These are phyloP conservation scores for Flueggea neowawraea DNA, from an alignment of 441 rosid species.

Conservation along the genomic window DNA sequence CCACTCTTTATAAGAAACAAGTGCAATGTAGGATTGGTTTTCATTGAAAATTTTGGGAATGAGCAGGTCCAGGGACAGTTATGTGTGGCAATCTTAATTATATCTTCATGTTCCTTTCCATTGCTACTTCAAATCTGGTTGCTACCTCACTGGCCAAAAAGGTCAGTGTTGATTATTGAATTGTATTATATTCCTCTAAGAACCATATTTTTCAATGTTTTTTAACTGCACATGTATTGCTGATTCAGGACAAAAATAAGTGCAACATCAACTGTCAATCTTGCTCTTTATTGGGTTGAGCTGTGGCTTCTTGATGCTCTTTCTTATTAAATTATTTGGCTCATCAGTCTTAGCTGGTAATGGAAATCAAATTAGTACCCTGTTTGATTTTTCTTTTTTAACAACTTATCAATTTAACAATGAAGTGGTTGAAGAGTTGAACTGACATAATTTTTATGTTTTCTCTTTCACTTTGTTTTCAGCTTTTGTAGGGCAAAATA, in stretches of 20 bases:
- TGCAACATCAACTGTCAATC: conserved; percentile 45
- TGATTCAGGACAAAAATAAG: conserved; percentile 38
- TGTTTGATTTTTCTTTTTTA: not conserved
- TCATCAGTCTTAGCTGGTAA: conserved; percentile 41
- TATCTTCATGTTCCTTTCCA: conserved; percentile 82
- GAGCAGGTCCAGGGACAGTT: conserved; percentile 88
- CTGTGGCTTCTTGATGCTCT: conserved; percentile 41
- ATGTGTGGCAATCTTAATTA: conserved; percentile 68
- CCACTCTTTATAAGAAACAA: too few species aligned
- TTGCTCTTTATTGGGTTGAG: conserved; percentile 43
- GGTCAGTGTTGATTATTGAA: conserved; percentile 30
- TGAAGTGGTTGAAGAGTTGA: not conserved
- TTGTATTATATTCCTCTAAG: not conserved
- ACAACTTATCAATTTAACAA: not conserved
- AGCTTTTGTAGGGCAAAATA: conserved; percentile 49
- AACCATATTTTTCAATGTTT: not conserved
- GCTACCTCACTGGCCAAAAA: conserved; percentile 78
- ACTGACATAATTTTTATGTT: too few species aligned
- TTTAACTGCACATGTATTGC: not conserved
- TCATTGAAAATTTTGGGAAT: conserved; percentile 9
- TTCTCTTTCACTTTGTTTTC: conserved; percentile 5
- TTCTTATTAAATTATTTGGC: conserved; percentile 43
- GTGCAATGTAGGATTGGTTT: not conserved
- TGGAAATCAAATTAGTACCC: not conserved
- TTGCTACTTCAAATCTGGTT: conserved; percentile 89